These are phyloP conservation scores for Trichophyton mentagrophytes DNA, from an alignment of 2,329 filamentous ascomycete genomes.

Conservation along the genomic window DNA sequence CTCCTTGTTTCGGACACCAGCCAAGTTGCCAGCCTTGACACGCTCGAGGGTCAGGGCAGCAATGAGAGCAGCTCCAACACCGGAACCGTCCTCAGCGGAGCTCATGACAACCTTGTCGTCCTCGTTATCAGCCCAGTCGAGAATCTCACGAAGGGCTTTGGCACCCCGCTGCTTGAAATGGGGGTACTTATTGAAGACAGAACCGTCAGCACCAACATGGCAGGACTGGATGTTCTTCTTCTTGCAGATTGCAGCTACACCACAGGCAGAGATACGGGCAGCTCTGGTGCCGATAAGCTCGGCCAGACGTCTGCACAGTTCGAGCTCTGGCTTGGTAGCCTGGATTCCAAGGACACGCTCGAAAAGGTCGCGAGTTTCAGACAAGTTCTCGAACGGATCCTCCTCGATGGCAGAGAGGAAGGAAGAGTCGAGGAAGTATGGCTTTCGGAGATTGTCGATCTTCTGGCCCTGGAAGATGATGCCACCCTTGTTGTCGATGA, in stretches of 20 bases:
- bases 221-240: slow-evolving; percentile 83
- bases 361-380: slow-evolving; percentile 76
- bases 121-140: slow-evolving; percentile 79
- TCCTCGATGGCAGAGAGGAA: slow-evolving; percentile 91
- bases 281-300: slow-evolving; percentile 92
- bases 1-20: slow-evolving; percentile 42
- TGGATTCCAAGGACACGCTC: slow-evolving; percentile 59
- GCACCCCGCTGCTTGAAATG: slow-evolving; percentile 93
- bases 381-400: slow-evolving; percentile 90
- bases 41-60: slow-evolving; percentile 57
- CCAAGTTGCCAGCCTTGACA: slow-evolving; percentile 46
- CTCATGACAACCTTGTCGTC: slow-evolving; percentile 80
- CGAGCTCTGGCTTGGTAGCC: slow-evolving; percentile 64
- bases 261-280: slow-evolving; percentile 83
- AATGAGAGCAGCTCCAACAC: slow-evolving; percentile 93
- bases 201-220: slow-evolving; percentile 93
- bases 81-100: slow-evolving; percentile 86
- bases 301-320: slow-evolving; percentile 75
- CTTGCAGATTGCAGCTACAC: slow-evolving; percentile 89
- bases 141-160: slow-evolving; percentile 78
- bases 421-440: slow-evolving; percentile 82
- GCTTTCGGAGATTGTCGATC: slow-evolving; percentile 63
- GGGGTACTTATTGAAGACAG: slow-evolving; percentile 98
- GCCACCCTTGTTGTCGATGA: slow-evolving; percentile 63
- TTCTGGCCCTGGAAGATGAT: slow-evolving; percentile 77